Evolutionary conservation across 441 rosid genomes (phyloP).

Genomic region (Syzygium malaccense): DNA sequence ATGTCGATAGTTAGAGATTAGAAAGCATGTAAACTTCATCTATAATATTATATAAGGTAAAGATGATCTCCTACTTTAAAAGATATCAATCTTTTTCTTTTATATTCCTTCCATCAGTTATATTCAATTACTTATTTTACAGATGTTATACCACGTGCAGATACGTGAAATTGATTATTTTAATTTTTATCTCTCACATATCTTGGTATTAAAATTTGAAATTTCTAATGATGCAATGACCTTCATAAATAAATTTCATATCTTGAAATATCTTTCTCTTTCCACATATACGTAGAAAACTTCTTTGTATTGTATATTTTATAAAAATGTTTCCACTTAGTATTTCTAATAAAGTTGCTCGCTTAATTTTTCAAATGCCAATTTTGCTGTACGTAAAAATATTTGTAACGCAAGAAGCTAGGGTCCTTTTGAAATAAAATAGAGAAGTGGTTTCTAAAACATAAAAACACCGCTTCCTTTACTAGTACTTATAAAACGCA

Average conservation of each 20-base stretch:
- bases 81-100: background rate
- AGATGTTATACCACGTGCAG: background rate
- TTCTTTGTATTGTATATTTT: background rate
- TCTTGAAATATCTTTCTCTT: no score
- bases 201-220: background rate
- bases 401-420: fast-evolving
- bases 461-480: background rate
- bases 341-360: background rate
- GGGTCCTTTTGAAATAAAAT: background rate
- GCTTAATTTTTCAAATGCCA: background rate
- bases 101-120: background rate
- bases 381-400: background rate
- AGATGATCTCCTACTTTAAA: background rate
- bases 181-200: background rate
- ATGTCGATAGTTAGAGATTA: background rate
- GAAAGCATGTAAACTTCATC: background rate
- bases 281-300: background rate
- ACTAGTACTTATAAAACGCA: fast-evolving
- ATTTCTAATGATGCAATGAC: background rate
- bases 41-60: background rate
- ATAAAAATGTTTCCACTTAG: background rate
- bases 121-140: background rate
- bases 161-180: background rate
- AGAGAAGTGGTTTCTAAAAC: background rate
- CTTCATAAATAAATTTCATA: background rate